A percentile compares a stretch with the other conserved stretches of the same genome.
Conservation (phyloP, 1,139 yeast species). For the Kodamaea fungicola region DNA sequence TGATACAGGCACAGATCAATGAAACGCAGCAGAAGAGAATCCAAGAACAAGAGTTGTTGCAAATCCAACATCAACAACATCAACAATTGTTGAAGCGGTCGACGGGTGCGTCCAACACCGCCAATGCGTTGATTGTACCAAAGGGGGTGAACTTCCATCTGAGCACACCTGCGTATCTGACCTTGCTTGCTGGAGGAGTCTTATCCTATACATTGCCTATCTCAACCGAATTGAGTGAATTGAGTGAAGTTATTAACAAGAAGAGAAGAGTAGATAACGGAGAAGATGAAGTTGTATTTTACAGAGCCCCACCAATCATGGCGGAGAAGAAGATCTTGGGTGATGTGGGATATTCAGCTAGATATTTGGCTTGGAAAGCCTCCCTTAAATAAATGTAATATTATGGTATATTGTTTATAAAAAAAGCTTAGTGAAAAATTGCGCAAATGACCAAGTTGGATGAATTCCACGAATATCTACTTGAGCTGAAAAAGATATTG, state of each 20-base stretch:
- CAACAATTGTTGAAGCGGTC: conserved; percentile 18
- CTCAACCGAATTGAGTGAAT: conserved; percentile 13
- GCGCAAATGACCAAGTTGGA: conserved; percentile 13
- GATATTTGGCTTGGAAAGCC: conserved; percentile 65
- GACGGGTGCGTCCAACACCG: conserved; percentile 18
- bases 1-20: conserved; percentile 16
- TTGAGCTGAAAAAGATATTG: conserved; percentile 52
- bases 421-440: background rate
- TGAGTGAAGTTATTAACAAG: conserved; percentile 19
- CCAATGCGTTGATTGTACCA: conserved; percentile 18
- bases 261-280: conserved; percentile 20
- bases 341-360: conserved; percentile 63
- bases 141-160: conserved; percentile 25
- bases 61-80: conserved; percentile 17
- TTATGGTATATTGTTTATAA: conserved; percentile 2
- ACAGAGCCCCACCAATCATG: conserved; percentile 72
- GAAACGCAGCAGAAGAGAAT: conserved; percentile 15
- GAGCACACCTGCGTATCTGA: conserved; percentile 34
- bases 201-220: conserved; percentile 32
- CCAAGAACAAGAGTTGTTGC: conserved; percentile 15
- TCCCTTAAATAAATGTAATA: conserved; percentile 1
- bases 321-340: conserved; percentile 43
- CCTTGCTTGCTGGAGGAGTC: conserved; percentile 39
- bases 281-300: conserved; percentile 64
- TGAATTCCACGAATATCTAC: conserved; percentile 58